phyloP scores from a whole-genome alignment of 352 stramenopile species.

The Pythium utonaiense region DNA sequence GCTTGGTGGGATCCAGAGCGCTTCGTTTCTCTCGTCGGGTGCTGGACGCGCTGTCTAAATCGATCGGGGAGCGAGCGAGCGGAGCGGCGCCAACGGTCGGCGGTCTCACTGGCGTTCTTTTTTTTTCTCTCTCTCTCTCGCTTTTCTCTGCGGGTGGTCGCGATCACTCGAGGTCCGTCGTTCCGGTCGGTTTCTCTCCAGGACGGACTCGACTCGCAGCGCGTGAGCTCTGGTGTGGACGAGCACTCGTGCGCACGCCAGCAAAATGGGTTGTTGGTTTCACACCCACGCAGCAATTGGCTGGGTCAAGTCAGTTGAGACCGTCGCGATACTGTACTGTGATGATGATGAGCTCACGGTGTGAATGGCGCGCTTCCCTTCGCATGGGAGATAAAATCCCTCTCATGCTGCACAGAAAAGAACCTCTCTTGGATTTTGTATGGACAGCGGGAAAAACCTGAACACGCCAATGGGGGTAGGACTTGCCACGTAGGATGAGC shows the following conservation, averaged over 20 bases:
- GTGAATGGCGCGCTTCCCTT: slow-evolving; percentile 8
- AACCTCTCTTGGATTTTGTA: slow-evolving; percentile 20
- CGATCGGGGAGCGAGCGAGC: not conserved
- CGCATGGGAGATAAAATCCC: slow-evolving; percentile 1
- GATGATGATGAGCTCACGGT: not conserved
- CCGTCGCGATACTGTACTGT: not conserved
- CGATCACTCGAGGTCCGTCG: not conserved
- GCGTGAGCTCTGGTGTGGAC: not conserved
- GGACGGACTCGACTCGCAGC: not conserved
- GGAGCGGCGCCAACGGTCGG: not conserved
- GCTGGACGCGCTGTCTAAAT: not conserved
- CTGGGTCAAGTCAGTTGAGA: slow-evolving; percentile 1
- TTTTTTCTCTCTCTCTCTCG: too few relatives aligned
- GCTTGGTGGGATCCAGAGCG: not conserved
- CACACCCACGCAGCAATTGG: not conserved
- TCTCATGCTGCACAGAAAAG: slow-evolving; percentile 13
- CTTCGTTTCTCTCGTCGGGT: not conserved
- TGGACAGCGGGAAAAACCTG: slow-evolving; percentile 15
- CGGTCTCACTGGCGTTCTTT: slow-evolving; percentile 1
- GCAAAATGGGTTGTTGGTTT: not conserved
- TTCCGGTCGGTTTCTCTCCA: not conserved
- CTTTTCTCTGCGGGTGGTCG: slow-evolving; percentile 1
- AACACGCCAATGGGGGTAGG: slow-evolving; percentile 15
- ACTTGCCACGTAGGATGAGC: not conserved
- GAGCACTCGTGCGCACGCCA: not conserved